Base-by-base conservation (phyloP, 352 stramenopile species). In the Halophytophthora batemanensis region DNA sequence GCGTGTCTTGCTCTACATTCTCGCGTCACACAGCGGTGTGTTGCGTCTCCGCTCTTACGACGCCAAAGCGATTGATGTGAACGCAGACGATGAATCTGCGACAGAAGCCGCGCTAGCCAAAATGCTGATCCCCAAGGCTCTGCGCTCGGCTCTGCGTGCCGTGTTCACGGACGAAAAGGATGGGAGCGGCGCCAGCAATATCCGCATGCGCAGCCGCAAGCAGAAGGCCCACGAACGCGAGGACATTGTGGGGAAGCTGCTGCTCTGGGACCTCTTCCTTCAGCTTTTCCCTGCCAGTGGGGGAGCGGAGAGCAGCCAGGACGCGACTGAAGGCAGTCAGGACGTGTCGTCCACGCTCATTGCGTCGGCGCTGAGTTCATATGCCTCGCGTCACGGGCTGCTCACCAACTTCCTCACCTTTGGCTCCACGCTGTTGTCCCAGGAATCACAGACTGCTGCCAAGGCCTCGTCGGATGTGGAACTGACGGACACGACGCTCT, bases 201-300 rank as follows among this genome's bases (percentile, higher is more conserved):
- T 76, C n/a, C 60, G 60, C 10, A 80, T 83, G 61, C 64, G 62
- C 15, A 71, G 65, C 44, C 58, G 71, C 15, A 79, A 79, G 33
- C 74, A 80, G 59, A 74, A 84, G 46, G 50, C 68, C 13, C 64
- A 73, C 15, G 69, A 84, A 50, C 65, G 66, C 0, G 72, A 88
- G 28, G 74, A 85, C 34, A 61, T 87, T 6, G 62, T 79, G 19
- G 69, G 57, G 0, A 73, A 74, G 14, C 31, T 95, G 38, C 50
- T 95, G 22, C 66, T 89, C 5, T 95, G 84, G 81, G 84, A 95
- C 59, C 17, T 93, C 17, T 95, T 91, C 48, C 48, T 93, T 4
- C 84, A 90, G 55, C 60, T 93, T 3, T 93, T 95, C 55, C 82
- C 84, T 19, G 58, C 54, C 8, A 62, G 61, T 33, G 66, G 48